Evolutionary conservation across 1,139 yeast species (phyloP).

Genomic region (Protomyces arabidopsidicola): DNA sequence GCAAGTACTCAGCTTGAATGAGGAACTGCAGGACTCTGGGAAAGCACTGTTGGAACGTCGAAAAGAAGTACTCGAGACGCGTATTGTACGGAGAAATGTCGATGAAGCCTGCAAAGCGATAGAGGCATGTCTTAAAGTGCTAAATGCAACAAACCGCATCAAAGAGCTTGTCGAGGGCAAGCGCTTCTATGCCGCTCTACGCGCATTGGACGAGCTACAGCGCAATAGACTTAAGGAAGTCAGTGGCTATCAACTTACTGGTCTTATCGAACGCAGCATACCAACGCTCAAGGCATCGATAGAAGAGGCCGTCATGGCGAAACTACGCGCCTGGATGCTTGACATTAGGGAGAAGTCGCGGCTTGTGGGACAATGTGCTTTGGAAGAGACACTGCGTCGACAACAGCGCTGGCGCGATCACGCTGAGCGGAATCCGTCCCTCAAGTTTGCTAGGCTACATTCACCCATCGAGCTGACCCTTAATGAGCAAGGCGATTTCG

Average conservation of each 20-base stretch:
- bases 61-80: slow-evolving; percentile 37
- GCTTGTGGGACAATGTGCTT: slow-evolving; percentile 57
- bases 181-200: slow-evolving; percentile 76
- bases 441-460: slow-evolving; percentile 64
- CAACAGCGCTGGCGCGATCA: slow-evolving; percentile 55
- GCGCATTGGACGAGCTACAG: slow-evolving; percentile 65
- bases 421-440: slow-evolving; percentile 44
- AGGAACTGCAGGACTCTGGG: slow-evolving; percentile 59
- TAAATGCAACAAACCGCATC: slow-evolving; percentile 80
- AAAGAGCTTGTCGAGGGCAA: slow-evolving; percentile 71
- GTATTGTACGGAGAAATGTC: slow-evolving; percentile 38
- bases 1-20: slow-evolving; percentile 51
- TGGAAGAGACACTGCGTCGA: slow-evolving; percentile 52
- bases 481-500: slow-evolving; percentile 41
- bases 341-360: slow-evolving; percentile 56
- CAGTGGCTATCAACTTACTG: slow-evolving; percentile 70
- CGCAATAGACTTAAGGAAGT: slow-evolving; percentile 64
- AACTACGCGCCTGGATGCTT: slow-evolving; percentile 66
- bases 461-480: slow-evolving; percentile 78
- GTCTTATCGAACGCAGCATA: slow-evolving; percentile 55
- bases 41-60: slow-evolving; percentile 45
- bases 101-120: slow-evolving; percentile 42
- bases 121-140: slow-evolving; percentile 64
- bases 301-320: slow-evolving; percentile 70
- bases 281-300: slow-evolving; percentile 74